Evolutionary conservation across 345 rosid genomes (phyloP), one percentile per base, ranked within the genome.

Genomic region (Microthlaspi erraticum): DNA sequence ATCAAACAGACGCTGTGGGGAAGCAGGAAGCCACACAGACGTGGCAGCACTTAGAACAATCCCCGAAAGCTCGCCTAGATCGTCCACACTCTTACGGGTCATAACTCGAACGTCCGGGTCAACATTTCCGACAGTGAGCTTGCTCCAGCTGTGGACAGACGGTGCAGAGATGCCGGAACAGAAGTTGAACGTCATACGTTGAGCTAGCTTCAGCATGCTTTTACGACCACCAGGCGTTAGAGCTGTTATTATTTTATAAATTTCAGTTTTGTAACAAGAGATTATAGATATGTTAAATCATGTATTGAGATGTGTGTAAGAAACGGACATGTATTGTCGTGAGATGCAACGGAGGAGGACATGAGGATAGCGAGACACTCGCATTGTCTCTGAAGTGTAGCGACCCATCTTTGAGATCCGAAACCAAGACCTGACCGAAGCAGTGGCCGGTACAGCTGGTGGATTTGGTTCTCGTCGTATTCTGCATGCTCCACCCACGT

Each of bases 21-120:
- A 77, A 31, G 80, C 82, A 0, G 85, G 86, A 18, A 87, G 79
- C 92, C 89, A 87, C 17, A 85, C 86, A 4, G 92, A 85, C 19
- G 92, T 87, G 2, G 92, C 77, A 17, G 89, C 89, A 41, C 92
- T 87, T 43, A 87, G 46, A 5, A 87, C 83, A 51, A 87, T 77
- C 7, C 92, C 92, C 20, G 81, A 83, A 32, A 87, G 85, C 80
- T 87, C 92, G 2, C 89, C 89, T 2, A 87, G 89, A 59, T 87
- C 85, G 34, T 83, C 78, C 6, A 78, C 79, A 56, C 84, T 83
- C 70, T 83, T 85, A 14, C 92, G 77, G 36, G 85, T 83, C 88
- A 85, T 82, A 3, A 87, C 85, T 69, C 84, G 70, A 37, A 87
- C 87, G 55, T 85, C 88, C 56, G 85, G 83, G 10, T 80, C 88